Evolutionary conservation across 345 rosid species (phyloP), one percentile per base, ranked within the genome.

Genomic region (Noccaea caerulescens): DNA sequence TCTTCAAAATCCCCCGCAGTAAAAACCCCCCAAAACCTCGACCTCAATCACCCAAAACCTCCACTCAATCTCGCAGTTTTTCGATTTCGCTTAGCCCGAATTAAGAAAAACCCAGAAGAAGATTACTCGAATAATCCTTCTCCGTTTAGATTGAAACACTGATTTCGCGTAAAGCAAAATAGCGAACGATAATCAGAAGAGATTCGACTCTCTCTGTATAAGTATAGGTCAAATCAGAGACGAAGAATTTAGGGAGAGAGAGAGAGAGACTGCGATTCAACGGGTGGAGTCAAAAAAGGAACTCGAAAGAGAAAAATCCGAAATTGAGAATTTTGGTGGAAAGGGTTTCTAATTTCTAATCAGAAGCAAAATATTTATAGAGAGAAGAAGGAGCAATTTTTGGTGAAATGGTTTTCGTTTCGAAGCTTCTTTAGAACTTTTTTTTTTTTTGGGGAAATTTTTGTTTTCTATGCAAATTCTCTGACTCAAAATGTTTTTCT

Each of bases 361-460:
- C 63, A 54, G 63, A 60, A 20, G 27, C 43, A 34, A 55, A 23
- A 62, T 12, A 62, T 52, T 39, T 71, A 62, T 71, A 33, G 25
- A 62, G 16, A 52, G 36, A 30, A 8, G 20, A 41, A 38, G 18
- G 9, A 43, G 54, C 56, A 23, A 56, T 52, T 55, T 41, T 52
- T 18, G 58, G 42, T 56, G 66, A 46, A 71, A 49, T 32, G 4
- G 60, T 10, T 47, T 38, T 38, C 10, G 49, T 36, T 58, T 8
- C 46, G 66, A 69, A 69, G 50, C 58, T 69, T 69, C 66, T 58
- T 58, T 58, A 38, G 16, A 58, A 46, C 2, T 0, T 8, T 57
- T 68, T 68, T 57, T 68, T 68, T n/a, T 34, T 64, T 46, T 46
- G 8, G 45, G 45, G 27, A 25, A 23, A 5, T 10, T 46, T 63